Evolutionary conservation across 495 filamentous ascomycete species (phyloP), one percentile per base, ranked within the genome.

Genomic region (Penicillium diatomitis): DNA sequence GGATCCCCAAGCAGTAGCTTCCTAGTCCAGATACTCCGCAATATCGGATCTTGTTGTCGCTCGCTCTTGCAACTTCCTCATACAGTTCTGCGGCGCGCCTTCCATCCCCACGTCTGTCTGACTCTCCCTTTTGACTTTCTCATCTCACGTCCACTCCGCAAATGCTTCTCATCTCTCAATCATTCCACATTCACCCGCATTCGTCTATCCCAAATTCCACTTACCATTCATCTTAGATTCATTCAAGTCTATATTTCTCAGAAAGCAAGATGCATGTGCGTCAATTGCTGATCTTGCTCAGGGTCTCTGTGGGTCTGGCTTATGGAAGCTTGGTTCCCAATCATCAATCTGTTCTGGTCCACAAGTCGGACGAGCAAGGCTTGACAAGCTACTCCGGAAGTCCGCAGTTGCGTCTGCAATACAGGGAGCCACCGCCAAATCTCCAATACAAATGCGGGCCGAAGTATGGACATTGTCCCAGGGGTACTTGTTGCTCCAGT

Each of bases 401-500:
- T 38, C 4, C 20, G 20, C 20, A 20, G 2, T 20, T 35, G 27
- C 38, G 44, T 33, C 51, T 61, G 20, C 48, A 51, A n/a, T 39
- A 36, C 20, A 61, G 62, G 38, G 59, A 49, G 27, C 46, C 45
- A 12, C 41, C 54, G 12, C 41, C 49, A 34, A 51, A 52, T 11
- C 39, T 48, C 7, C 57, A 64, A 12, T 60, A 56, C 42, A 60
- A 65, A 47, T 76, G 73, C 45, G 73, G 73, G 31, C 59, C 64
- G 11, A 55, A 55, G 6, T 58, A 63, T 42, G 79, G 77, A 27
- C 70, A 61, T 42, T 87, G 85, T 56, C 56, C 74, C 3, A 44
- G 68, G 3, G 75, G 70, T 8, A 70, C 79, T 33, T 87, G 85
- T 54, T 88, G 85, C 62, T 87, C 84, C 28, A 52, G 58, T 46